Conservation (phyloP, 2,329 filamentous ascomycete species). For the Pseudogymnoascus sp. region DNA sequence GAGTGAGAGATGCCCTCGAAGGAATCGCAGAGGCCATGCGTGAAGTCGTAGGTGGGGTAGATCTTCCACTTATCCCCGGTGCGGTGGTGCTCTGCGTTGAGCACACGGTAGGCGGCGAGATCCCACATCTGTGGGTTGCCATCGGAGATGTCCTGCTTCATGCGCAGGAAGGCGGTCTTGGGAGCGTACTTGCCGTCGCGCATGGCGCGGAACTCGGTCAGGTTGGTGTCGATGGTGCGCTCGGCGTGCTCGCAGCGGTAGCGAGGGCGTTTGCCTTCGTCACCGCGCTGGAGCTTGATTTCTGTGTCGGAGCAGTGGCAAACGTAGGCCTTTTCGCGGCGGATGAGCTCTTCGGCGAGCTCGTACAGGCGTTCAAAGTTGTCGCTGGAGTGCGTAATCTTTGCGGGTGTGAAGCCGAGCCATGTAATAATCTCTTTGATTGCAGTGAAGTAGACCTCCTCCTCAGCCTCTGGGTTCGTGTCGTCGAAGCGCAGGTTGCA, state of each 20-base stretch:
- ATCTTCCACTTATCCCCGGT: constrained; percentile 83
- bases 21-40: constrained; percentile 84
- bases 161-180: constrained; percentile 74
- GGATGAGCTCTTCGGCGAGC: constrained; percentile 76
- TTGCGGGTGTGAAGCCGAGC: constrained; percentile 74
- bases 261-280: constrained; percentile 59
- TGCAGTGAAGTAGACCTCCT: constrained; percentile 81
- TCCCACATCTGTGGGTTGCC: constrained; percentile 97
- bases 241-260: constrained; percentile 76
- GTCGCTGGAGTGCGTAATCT: constrained; percentile 82
- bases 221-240: constrained; percentile 65
- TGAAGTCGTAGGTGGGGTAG: constrained; percentile 92
- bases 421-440: constrained; percentile 83
- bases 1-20: constrained; percentile 89
- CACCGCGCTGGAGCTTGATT: constrained; percentile 80
- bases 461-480: constrained; percentile 89
- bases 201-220: constrained; percentile 83
- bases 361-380: constrained; percentile 82
- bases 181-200: constrained; percentile 83
- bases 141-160: constrained; percentile 82
- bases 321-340: constrained; percentile 66
- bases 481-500: constrained; percentile 82
- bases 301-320: constrained; percentile 79
- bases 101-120: constrained; percentile 79
- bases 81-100: constrained; percentile 67